Base-by-base conservation (phyloP, 768 basidiomycete species). In the Austroboletus eburneus region DNA sequence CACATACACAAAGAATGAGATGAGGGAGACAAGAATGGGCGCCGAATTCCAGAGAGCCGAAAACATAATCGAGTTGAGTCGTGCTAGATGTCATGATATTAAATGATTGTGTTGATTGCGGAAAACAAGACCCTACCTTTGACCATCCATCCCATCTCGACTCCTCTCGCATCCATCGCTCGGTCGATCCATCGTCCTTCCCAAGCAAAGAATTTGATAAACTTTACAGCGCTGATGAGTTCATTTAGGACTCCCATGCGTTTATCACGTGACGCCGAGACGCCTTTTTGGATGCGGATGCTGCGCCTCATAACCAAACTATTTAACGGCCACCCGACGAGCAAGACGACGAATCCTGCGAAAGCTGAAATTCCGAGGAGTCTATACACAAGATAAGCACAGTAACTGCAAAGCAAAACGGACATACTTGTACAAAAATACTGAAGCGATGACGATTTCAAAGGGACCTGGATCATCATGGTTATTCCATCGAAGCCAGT, bases 11-110 rank as follows among this genome's bases (percentile, higher is more conserved):
- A 80, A 73, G 75, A 95, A 95, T 2, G 87, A 82, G 14, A 87
- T 75, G 46, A 92, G 75, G 2, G 89, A 90, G 16, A 95, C 80
- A 12, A 87, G 62, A 39, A 91, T 83, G 0, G 92, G 92, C 0
- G 87, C 87, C 9, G 74, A 71, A 2, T 72, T 76, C 87, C 88
- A 95, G 9, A 92, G 68, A 4, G 81, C 55, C 13, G 75, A 76
- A 62, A 93, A 89, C 65, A 85, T 60, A 38, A 91, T 67, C 2
- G 75, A 76, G 62, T 93, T 93, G 54, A 85, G 67, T 14, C 87
- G 80, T 29, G 79, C 85, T 83, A 23, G 12, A 39, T n/a, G 13
- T 27, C 27, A 27, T 27, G 4, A 12, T 16, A 17, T 39, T 17
- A 9, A 8, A 43, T 17, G n/a, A 17, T 27, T 8, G 45, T 38